phyloP scores from a whole-genome alignment of 257 asterid genomes.

The Solanum ahanhuiri region DNA sequence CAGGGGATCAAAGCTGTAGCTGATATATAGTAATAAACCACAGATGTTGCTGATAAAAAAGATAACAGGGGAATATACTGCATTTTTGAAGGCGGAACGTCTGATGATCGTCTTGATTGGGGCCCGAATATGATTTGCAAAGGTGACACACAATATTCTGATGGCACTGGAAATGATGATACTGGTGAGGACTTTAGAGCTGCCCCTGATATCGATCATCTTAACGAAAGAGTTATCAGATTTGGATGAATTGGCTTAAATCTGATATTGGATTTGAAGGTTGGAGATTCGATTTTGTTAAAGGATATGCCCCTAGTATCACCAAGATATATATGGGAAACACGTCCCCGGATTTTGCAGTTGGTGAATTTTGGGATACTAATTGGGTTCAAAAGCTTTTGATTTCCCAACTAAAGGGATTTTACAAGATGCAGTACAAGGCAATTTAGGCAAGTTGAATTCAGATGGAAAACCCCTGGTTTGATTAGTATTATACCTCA shows the following conservation, averaged over 20 bases:
- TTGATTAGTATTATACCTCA: slow-evolving; percentile 53
- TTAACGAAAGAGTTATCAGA: slow-evolving; percentile 56
- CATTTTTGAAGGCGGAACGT: slow-evolving; percentile 80
- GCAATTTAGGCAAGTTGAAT: slow-evolving; percentile 66
- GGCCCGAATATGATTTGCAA: slow-evolving; percentile 57
- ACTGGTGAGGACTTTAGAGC: slow-evolving; percentile 28
- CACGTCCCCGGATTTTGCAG: slow-evolving; percentile 56
- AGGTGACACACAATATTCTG: slow-evolving; percentile 43
- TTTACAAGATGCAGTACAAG: slow-evolving; percentile 67
- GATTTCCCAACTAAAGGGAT: slow-evolving; percentile 79
- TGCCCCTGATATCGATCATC: slow-evolving; percentile 79
- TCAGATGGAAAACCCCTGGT: slow-evolving; percentile 66
- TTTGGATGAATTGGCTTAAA: slow-evolving; percentile 89
- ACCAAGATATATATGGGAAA: slow-evolving; percentile 49
- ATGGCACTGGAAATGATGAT: slow-evolving; percentile 67
- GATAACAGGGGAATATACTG: slow-evolving; percentile 57
- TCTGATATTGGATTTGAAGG: slow-evolving; percentile 62
- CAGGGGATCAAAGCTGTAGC: slow-evolving; percentile 63
- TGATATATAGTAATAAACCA: slow-evolving; percentile 76
- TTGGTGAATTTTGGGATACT: slow-evolving; percentile 66
- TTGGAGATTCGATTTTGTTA: slow-evolving; percentile 68
- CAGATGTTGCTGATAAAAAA: slow-evolving; percentile 46
- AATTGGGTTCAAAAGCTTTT: slow-evolving; percentile 57
- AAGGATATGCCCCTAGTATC: slow-evolving; percentile 48
- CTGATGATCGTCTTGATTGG: slow-evolving; percentile 85